These are phyloP conservation scores for Lactifluus volemus DNA, from an alignment of 768 basidiomycete species.

Conservation along the genomic window DNA sequence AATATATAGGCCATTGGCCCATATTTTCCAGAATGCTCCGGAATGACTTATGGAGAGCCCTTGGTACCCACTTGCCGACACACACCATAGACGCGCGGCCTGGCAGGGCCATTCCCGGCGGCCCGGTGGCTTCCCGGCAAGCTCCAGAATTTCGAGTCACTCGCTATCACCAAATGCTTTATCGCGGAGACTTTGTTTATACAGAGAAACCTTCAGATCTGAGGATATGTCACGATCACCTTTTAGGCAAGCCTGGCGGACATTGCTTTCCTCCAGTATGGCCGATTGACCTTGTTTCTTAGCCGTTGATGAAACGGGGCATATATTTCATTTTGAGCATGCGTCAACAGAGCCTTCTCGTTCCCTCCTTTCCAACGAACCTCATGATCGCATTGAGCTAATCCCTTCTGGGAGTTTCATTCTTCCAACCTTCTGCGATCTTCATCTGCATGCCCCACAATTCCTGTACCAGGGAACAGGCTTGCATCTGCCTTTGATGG, in stretches of 20 bases:
- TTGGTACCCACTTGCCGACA: not conserved
- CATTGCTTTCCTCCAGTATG: not conserved
- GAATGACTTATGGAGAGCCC: not conserved
- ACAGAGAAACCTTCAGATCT: constrained; percentile 44
- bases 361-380: constrained; percentile 24
- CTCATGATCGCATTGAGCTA: constrained; percentile 18
- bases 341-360: constrained; percentile 30
- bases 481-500: constrained; percentile 73
- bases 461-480: constrained; percentile 85
- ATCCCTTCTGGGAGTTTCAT: constrained; percentile 55
- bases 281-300: not conserved
- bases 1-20: not conserved
- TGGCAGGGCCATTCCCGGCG: not conserved
- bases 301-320: constrained; percentile 29
- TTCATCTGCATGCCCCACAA: constrained; percentile 85
- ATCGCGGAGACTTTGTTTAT: constrained; percentile 51
- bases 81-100: too few relatives aligned
- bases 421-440: constrained; percentile 72
- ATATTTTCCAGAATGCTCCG: not conserved
- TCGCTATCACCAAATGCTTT: constrained; percentile 20
- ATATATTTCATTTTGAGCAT: constrained; percentile 43
- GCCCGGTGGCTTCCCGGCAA: not conserved
- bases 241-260: constrained; percentile 35
- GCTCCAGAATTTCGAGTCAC: not conserved
- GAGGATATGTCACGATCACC: constrained; percentile 45